phyloP scores from a whole-genome alignment of 345 rosid genomes.

The Salix koriyanagi region DNA sequence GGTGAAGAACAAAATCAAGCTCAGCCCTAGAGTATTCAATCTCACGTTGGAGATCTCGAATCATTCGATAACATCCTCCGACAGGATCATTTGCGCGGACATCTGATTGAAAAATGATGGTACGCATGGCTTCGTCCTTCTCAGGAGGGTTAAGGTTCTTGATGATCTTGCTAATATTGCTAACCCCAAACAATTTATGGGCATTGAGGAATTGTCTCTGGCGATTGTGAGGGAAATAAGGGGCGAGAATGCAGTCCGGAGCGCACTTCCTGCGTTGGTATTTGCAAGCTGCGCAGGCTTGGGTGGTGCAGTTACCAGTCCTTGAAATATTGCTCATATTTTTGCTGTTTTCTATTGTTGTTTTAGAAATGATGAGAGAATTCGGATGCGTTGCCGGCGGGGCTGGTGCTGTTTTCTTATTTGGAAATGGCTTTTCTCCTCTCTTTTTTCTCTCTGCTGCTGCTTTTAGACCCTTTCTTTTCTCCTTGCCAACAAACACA shows the following conservation, averaged over 20 bases:
- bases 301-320: constrained; percentile 19
- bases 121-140: constrained; percentile 79
- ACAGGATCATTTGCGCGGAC: constrained; percentile 84
- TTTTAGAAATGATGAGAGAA: constrained; percentile 1
- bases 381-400: constrained; percentile 25
- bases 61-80: constrained; percentile 68
- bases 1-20: constrained; percentile 73
- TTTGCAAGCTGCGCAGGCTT: constrained; percentile 92
- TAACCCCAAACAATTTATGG: constrained; percentile 87
- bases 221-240: constrained; percentile 86
- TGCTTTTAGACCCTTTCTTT: constrained; percentile 7
- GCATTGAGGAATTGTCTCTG: constrained; percentile 86
- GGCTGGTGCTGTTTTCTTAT: constrained; percentile 10
- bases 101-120: constrained; percentile 83
- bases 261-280: constrained; percentile 91
- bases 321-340: constrained; percentile 11
- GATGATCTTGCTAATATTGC: constrained; percentile 85
- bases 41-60: constrained; percentile 61
- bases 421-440: not conserved
- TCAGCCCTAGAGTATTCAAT: constrained; percentile 65
- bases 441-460: constrained; percentile 5
- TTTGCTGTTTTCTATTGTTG: not conserved
- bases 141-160: constrained; percentile 51
- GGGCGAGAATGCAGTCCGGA: constrained; percentile 92
- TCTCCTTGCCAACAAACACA: constrained; percentile 4